phyloP scores from a whole-genome alignment of 768 basidiomycete genomes.

The Agaricus subrufescens region DNA sequence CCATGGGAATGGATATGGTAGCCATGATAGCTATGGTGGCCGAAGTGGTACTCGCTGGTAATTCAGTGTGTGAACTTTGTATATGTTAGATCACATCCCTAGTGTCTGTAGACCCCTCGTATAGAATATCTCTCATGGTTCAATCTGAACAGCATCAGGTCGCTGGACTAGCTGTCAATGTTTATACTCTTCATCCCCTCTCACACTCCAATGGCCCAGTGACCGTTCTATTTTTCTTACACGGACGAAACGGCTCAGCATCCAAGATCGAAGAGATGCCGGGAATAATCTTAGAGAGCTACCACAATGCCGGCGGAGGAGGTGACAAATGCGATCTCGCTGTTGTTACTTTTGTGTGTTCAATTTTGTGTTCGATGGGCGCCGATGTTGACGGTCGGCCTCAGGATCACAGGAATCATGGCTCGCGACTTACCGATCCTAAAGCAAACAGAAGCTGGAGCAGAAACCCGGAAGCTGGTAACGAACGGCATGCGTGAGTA shows the following conservation, averaged over 20 bases:
- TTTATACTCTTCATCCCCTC: slow-evolving; percentile 23
- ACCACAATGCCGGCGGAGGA: slow-evolving; percentile 6
- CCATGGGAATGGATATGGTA: slow-evolving; percentile 39
- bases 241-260: slow-evolving; percentile 33
- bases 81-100: not conserved
- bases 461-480: slow-evolving; percentile 21
- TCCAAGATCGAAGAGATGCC: slow-evolving; percentile 23
- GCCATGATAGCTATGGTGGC: slow-evolving; percentile 35
- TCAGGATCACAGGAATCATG: slow-evolving; percentile 47
- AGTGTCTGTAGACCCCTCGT: not conserved
- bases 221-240: slow-evolving; percentile 37
- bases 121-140: not conserved
- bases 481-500: slow-evolving; percentile 38
- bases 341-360: slow-evolving; percentile 34
- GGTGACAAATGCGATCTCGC: slow-evolving; percentile 18
- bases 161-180: slow-evolving; percentile 31
- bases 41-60: slow-evolving; percentile 34
- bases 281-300: slow-evolving; percentile 18
- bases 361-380: not conserved
- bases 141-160: slow-evolving; percentile 22
- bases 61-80: slow-evolving; percentile 8
- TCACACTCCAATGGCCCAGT: slow-evolving; percentile 27
- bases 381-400: not conserved
- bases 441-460: slow-evolving; percentile 33
- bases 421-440: slow-evolving; percentile 26